These are phyloP conservation scores for Hebeloma cylindrosporum DNA, from an alignment of 768 basidiomycete species.

Conservation along the genomic window DNA sequence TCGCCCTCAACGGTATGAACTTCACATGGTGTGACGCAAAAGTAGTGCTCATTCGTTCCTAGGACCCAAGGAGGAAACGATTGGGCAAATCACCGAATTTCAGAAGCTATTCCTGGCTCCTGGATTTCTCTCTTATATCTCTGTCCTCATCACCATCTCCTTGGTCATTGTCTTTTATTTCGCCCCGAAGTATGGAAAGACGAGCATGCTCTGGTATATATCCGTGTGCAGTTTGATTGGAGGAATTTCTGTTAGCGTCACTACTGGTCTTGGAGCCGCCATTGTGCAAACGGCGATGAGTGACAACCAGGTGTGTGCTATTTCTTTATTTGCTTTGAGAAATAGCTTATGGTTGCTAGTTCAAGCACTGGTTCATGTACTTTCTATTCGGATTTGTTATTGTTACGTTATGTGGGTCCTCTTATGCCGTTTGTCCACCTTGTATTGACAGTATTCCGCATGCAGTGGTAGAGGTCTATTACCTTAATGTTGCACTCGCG, in stretches of 20 bases:
- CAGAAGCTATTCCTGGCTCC: slow-evolving; percentile 78
- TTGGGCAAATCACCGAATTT: slow-evolving; percentile 72
- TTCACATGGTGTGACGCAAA: slow-evolving; percentile 21
- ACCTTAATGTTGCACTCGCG: slow-evolving; percentile 93
- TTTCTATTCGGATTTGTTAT: slow-evolving; percentile 83
- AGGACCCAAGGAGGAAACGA: slow-evolving; percentile 70
- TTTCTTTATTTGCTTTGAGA: neutral
- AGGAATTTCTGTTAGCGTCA: slow-evolving; percentile 91
- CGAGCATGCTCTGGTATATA: slow-evolving; percentile 95
- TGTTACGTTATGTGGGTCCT: slow-evolving; percentile 71
- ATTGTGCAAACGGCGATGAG: slow-evolving; percentile 80
- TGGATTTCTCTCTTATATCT: slow-evolving; percentile 73
- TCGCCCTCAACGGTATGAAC: slow-evolving; percentile 77
- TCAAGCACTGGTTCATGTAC: slow-evolving; percentile 91
- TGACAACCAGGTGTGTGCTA: slow-evolving; percentile 65
- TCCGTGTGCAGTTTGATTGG: slow-evolving; percentile 95
- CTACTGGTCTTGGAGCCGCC: slow-evolving; percentile 88
- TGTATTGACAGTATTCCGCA: slow-evolving; percentile 14
- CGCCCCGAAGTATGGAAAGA: slow-evolving; percentile 85
- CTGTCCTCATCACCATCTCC: slow-evolving; percentile 62
- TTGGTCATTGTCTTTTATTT: slow-evolving; percentile 80
- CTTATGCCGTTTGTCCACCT: neutral
- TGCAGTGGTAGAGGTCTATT: slow-evolving; percentile 87
- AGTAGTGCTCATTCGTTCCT: neutral
- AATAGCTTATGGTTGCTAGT: slow-evolving; percentile 41